A percentile compares a stretch with the other conserved stretches of the same genome.
Evolutionary conservation across 164 flowering plant species (phyloP).

Genomic region (Brasenia schreberi): DNA sequence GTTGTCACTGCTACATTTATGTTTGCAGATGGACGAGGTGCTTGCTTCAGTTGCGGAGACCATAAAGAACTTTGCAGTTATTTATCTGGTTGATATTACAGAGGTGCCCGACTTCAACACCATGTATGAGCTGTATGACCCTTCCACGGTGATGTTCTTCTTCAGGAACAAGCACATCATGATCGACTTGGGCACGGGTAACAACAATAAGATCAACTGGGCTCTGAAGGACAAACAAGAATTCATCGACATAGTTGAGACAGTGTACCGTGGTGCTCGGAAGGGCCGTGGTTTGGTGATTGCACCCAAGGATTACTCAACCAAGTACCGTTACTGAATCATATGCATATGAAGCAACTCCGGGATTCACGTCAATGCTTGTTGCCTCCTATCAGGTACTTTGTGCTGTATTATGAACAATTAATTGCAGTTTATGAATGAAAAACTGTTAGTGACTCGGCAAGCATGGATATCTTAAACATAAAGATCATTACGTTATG

Average conservation of each 20-base stretch:
- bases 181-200: slow-evolving; percentile 94
- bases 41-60: slow-evolving; percentile 91
- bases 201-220: slow-evolving; percentile 98
- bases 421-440: too few relatives aligned
- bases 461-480: too few relatives aligned
- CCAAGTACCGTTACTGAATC: slow-evolving; percentile 78
- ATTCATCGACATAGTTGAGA: slow-evolving; percentile 86
- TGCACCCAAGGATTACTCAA: slow-evolving; percentile 94
- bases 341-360: background rate
- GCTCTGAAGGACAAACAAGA: slow-evolving; percentile 96
- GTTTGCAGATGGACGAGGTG: slow-evolving; percentile 84
- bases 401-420: too few relatives aligned
- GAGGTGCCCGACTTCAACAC: slow-evolving; percentile 97
- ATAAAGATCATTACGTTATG: too few relatives aligned
- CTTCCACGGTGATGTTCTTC: slow-evolving; percentile 90
- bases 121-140: slow-evolving; percentile 91
- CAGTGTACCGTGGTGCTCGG: slow-evolving; percentile 88
- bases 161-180: slow-evolving; percentile 96
- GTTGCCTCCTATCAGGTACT: too few relatives aligned
- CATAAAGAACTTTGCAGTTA: slow-evolving; percentile 83
- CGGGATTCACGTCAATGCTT: too few relatives aligned
- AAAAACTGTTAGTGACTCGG: too few relatives aligned
- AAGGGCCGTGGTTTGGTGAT: slow-evolving; percentile 93
- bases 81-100: slow-evolving; percentile 82
- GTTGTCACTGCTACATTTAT: background rate